These are phyloP conservation scores for Xylariomycetidae sp. DNA, from an alignment of 2,329 filamentous ascomycete genomes.

Conservation along the genomic window DNA sequence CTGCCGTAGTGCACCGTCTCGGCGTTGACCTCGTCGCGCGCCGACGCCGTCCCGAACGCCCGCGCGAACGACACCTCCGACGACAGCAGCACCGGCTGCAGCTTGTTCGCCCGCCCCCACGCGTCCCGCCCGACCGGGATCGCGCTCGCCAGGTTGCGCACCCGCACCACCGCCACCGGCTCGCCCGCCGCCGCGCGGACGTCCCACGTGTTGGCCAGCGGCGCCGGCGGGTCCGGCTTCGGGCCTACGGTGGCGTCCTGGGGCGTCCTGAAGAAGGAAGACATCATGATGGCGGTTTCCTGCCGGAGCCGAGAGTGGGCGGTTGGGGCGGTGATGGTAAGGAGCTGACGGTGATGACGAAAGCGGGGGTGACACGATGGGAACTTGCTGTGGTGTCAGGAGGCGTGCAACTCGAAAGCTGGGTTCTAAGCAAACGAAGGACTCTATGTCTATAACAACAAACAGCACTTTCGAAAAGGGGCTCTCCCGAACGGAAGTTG, in stretches of 20 bases:
- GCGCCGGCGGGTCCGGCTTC: conserved; percentile 22
- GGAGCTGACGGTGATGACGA: too few relatives aligned
- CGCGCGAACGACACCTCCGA: conserved; percentile 50
- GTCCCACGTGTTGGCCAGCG: conserved; percentile 30
- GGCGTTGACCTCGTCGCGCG: conserved; percentile 53
- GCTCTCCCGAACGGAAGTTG: too few relatives aligned
- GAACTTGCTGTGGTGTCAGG: too few relatives aligned
- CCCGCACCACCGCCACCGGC: conserved; percentile 48
- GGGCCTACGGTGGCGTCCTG: conserved; percentile 11
- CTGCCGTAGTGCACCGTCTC: conserved; percentile 73
- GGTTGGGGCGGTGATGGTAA: too few relatives aligned
- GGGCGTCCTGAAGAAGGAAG: conserved; percentile 18
- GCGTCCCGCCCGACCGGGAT: conserved; percentile 57
- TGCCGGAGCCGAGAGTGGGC: too few relatives aligned
- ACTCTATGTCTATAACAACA: too few relatives aligned
- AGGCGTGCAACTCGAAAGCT: too few relatives aligned
- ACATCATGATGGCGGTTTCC: conserved; percentile 14
- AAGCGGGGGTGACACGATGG: too few relatives aligned
- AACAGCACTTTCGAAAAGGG: too few relatives aligned
- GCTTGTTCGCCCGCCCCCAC: conserved; percentile 55
- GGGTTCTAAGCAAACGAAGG: too few relatives aligned
- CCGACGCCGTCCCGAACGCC: conserved; percentile 52
- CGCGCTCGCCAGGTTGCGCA: conserved; percentile 55
- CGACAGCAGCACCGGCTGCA: conserved; percentile 58
- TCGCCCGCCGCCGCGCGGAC: conserved; percentile 35